Evolutionary conservation across 2,329 filamentous ascomycete species (phyloP).

Genomic region (Phialophora chinensis): DNA sequence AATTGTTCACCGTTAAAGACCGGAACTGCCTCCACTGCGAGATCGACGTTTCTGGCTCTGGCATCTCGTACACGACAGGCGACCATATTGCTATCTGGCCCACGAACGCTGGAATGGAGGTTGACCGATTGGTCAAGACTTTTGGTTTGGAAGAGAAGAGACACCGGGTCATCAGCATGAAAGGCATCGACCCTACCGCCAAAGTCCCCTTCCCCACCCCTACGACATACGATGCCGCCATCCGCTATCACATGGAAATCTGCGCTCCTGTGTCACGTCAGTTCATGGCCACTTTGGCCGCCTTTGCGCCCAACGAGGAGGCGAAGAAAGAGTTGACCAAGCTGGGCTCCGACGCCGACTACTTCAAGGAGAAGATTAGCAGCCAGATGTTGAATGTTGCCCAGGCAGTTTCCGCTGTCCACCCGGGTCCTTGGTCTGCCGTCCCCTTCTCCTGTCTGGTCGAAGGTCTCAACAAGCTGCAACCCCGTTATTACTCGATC

Average conservation of each 20-base stretch:
- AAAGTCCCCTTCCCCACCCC: constrained; percentile 98
- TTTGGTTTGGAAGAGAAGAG: constrained; percentile 78
- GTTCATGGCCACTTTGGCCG: constrained; percentile 83
- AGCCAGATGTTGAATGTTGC: constrained; percentile 87
- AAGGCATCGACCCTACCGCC: constrained; percentile 89
- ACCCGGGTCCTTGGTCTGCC: constrained; percentile 76
- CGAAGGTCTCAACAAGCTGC: constrained; percentile 90
- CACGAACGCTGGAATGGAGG: constrained; percentile 89
- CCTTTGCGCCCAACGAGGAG: constrained; percentile 85
- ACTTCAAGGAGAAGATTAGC: constrained; percentile 86
- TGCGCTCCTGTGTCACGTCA: constrained; percentile 95
- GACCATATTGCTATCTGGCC: constrained; percentile 98
- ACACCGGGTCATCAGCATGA: constrained; percentile 82
- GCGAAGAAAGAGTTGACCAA: constrained; percentile 86
- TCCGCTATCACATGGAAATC: constrained; percentile 96
- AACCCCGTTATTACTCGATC: constrained; percentile 98
- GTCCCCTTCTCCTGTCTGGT: constrained; percentile 95
- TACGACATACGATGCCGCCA: constrained; percentile 91
- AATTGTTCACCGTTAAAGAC: constrained; percentile 86
- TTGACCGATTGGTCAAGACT: constrained; percentile 83
- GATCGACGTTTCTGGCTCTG: constrained; percentile 86
- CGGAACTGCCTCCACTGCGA: constrained; percentile 97
- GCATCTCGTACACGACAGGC: constrained; percentile 91
- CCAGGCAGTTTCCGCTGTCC: constrained; percentile 75
- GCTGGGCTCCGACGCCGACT: constrained; percentile 90